Base-by-base conservation (phyloP, 164 flowering plant genomes). In the Tinospora cordifolia region DNA sequence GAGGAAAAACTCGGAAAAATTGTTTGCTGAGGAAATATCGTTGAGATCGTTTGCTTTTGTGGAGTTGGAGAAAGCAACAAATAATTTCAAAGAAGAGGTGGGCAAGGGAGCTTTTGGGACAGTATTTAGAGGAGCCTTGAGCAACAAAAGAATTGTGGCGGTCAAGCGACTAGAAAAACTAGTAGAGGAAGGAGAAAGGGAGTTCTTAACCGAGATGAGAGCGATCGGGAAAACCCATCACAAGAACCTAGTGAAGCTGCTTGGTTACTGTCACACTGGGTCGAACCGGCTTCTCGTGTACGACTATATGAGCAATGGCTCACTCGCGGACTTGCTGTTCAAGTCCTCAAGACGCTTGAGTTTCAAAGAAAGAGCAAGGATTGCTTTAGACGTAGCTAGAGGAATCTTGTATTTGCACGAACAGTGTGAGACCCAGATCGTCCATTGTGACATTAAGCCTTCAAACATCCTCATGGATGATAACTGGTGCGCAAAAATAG, bases 391-490 rank as follows among this genome's bases (percentile, higher is more conserved):
- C 15, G 6, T 80, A 2, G 83, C 83, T 0, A 76, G 69, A 69
- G 83, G 85, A 2, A 66, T 80, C 25, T 65, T 73, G 9, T 82
- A 82, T 41, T 71, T 83, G 5, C 85, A 83, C 26, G 85, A 80
- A 57, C 77, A 79, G 66, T 78, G 82, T 19, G 64, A 75, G 24
- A 19, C 75, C 10, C 79, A 41, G 0, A 79, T 80, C 77, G 76
- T 83, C 21, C 85, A 83, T 19, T 75, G 82, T 15, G 82, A 79
- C 51, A 73, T 79, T 19, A 81, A 79, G 62, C 80, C 82, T 12
- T 76, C 70, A 22, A 81, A 79, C 75, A 79, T 79, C 14, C 69
- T 81, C 8, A 77, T 81, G 77, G 84, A 80, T 51, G 76, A 74
- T 0, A 15, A 5, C 8, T 34, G 67, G 65, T 59, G 38, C 15